A percentile compares a stretch with the other conserved stretches of the same genome.
phyloP scores from a whole-genome alignment of 345 rosid species.

The Corchorus olitorius region DNA sequence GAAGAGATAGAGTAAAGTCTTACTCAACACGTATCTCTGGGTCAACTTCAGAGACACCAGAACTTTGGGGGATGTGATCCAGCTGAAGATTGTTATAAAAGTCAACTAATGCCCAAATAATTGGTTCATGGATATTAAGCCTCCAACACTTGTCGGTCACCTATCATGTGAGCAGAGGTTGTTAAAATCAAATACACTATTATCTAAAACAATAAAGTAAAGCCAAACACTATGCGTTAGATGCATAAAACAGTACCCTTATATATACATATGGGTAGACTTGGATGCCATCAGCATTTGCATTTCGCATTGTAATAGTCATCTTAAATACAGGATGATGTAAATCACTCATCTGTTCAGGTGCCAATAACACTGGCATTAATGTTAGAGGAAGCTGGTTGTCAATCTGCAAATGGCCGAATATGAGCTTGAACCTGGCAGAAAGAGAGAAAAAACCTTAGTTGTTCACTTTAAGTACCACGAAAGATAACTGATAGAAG shows the following conservation, averaged over 20 bases:
- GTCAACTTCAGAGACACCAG: slow-evolving; percentile 79
- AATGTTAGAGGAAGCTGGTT: slow-evolving; percentile 93
- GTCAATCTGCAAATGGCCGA: slow-evolving; percentile 88
- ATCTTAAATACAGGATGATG: slow-evolving; percentile 93
- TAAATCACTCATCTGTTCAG: slow-evolving; percentile 68
- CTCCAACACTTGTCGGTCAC: slow-evolving; percentile 87
- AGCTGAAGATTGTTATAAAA: slow-evolving; percentile 82
- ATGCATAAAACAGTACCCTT: slow-evolving; percentile 59
- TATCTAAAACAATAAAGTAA: slow-evolving; percentile 16
- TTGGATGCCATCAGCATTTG: slow-evolving; percentile 72
- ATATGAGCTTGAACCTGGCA: slow-evolving; percentile 91
- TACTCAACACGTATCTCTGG: slow-evolving; percentile 94
- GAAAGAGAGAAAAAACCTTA: slow-evolving; percentile 21
- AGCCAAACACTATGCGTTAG: slow-evolving; percentile 4
- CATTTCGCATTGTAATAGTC: slow-evolving; percentile 80
- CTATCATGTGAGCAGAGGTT: slow-evolving; percentile 39
- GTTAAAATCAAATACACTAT: slow-evolving; percentile 18
- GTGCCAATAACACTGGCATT: slow-evolving; percentile 91
- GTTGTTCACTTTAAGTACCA: not conserved
- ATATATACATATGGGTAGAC: slow-evolving; percentile 86
- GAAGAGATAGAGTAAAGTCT: slow-evolving; percentile 29
- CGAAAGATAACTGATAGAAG: not conserved
- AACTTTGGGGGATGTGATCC: slow-evolving; percentile 70
- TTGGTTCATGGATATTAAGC: slow-evolving; percentile 91
- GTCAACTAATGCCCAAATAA: slow-evolving; percentile 88